Conservation (phyloP, 2,329 filamentous ascomycete genomes). For the Phyllachora maydis region DNA sequence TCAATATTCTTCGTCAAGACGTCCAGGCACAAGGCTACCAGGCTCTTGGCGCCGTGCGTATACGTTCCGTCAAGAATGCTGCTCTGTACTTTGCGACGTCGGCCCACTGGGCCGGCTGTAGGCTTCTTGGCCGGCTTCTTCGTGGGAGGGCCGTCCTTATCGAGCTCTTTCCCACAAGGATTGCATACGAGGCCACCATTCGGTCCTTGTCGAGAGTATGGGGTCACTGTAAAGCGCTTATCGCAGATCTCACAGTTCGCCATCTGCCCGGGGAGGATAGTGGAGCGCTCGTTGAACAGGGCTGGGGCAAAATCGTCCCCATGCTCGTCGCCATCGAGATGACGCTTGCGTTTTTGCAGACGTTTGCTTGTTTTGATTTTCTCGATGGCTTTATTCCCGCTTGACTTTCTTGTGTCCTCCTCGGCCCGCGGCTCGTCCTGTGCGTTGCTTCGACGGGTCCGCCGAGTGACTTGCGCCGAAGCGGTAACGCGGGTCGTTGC, state of each 20-base stretch:
- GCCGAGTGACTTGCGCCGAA: no score
- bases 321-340: constrained; percentile 17
- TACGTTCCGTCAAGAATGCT: constrained; percentile 61
- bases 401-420: constrained; percentile 27
- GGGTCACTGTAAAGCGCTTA: constrained; percentile 82
- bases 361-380: constrained; percentile 41
- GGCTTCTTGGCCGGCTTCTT: constrained; percentile 35
- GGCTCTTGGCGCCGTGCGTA: constrained; percentile 42
- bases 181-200: constrained; percentile 73
- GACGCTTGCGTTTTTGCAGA: constrained; percentile 30
- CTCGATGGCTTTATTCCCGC: constrained; percentile 31
- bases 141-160: constrained; percentile 38
- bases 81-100: constrained; percentile 61
- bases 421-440: constrained; percentile 7
- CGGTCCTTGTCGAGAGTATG: constrained; percentile 66
- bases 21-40: constrained; percentile 44
- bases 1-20: constrained; percentile 41
- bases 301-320: constrained; percentile 26
- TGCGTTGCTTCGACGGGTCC: no score
- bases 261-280: constrained; percentile 60
- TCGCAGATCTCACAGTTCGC: constrained; percentile 72
- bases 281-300: constrained; percentile 23
- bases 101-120: constrained; percentile 29
- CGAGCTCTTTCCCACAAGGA: constrained; percentile 57
- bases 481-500: no score